Evolutionary conservation across 345 rosid species (phyloP).

Genomic region (Noccaea caerulescens): DNA sequence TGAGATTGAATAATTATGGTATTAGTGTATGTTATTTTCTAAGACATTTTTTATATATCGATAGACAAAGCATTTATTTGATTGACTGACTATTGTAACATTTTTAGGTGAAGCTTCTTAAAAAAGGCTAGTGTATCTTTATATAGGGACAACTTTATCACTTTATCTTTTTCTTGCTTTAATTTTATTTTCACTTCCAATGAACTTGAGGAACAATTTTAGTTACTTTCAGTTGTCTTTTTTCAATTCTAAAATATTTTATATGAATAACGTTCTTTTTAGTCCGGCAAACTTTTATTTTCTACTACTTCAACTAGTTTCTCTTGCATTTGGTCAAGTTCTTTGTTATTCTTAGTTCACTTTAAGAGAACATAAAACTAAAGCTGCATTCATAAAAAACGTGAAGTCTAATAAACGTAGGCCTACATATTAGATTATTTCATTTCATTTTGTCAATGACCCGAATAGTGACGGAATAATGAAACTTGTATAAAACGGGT

Average conservation of each 20-base stretch:
- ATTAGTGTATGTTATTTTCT: constrained; percentile 26
- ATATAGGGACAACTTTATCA: constrained; percentile 44
- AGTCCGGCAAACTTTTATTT: constrained; percentile 15
- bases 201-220: constrained; percentile 24
- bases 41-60: constrained; percentile 16
- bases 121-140: constrained; percentile 40
- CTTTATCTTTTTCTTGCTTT: constrained; percentile 41
- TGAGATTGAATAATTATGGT: constrained; percentile 21
- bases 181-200: constrained; percentile 15
- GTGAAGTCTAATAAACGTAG: neutral
- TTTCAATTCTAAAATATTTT: constrained; percentile 10
- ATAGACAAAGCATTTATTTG: constrained; percentile 44
- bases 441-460: neutral
- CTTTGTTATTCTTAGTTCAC: neutral
- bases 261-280: neutral
- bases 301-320: constrained; percentile 35
- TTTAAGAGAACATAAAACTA: constrained; percentile 9
- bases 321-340: constrained; percentile 33
- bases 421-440: neutral
- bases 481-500: too few species aligned
- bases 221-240: constrained; percentile 37
- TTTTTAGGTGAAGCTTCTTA: constrained; percentile 45
- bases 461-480: too few species aligned
- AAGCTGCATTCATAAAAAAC: constrained; percentile 8
- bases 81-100: constrained; percentile 42